Evolutionary conservation across 2,329 filamentous ascomycete species (phyloP).

Genomic region (Pseudohalonectria lignicola): DNA sequence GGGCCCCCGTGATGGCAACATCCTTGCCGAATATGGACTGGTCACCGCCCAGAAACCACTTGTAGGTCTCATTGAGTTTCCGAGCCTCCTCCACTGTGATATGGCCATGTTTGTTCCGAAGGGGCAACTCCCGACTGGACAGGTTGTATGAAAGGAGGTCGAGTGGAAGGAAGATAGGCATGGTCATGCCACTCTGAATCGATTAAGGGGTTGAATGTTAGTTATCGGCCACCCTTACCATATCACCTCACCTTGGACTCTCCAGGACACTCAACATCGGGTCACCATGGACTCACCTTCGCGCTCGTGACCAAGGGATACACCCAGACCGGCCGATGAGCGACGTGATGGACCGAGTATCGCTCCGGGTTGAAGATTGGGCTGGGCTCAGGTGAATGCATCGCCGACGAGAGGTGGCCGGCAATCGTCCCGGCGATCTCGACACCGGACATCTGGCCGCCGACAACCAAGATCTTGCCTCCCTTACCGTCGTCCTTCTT

Average conservation of each 20-base stretch:
- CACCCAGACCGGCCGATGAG: conserved; percentile 61
- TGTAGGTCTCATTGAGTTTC: conserved; percentile 38
- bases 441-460: conserved; percentile 73
- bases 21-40: conserved; percentile 37
- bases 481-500: conserved; percentile 20
- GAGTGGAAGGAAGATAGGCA: conserved; percentile 57
- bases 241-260: too few relatives aligned
- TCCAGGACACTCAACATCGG: too few relatives aligned
- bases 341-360: conserved; percentile 56
- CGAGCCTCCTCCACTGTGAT: conserved; percentile 47
- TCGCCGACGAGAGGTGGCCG: conserved; percentile 55
- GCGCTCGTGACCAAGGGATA: conserved; percentile 49
- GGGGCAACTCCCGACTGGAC: conserved; percentile 43
- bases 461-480: conserved; percentile 61
- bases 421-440: conserved; percentile 67
- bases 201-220: too few relatives aligned
- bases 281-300: conserved; percentile 32
- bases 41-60: conserved; percentile 33
- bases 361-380: conserved; percentile 29
- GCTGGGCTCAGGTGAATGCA: conserved; percentile 36
- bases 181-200: too few relatives aligned
- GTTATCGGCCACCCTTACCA: too few relatives aligned
- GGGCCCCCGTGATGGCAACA: conserved; percentile 12
- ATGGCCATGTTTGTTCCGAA: conserved; percentile 54
- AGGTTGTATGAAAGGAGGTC: conserved; percentile 66